These are phyloP conservation scores for Mycena haematopus DNA, from an alignment of 768 basidiomycete species.

Conservation along the genomic window DNA sequence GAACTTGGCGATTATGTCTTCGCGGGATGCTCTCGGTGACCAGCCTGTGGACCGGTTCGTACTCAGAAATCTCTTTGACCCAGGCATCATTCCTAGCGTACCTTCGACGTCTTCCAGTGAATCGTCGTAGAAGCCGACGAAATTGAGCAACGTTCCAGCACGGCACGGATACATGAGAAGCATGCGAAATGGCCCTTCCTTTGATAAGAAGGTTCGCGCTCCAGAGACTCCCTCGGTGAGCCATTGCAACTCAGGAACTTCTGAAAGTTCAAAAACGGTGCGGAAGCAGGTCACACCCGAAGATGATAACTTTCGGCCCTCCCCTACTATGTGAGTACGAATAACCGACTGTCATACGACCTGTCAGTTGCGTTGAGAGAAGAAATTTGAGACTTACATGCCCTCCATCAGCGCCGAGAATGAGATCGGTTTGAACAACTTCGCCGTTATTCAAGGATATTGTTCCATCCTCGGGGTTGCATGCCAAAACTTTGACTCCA, in stretches of 20 bases:
- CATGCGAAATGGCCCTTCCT: conserved; percentile 1
- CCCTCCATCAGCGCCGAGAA: conserved; percentile 46
- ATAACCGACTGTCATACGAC: not conserved
- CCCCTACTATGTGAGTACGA: not conserved
- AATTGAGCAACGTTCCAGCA: conserved; percentile 8
- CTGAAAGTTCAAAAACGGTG: not conserved
- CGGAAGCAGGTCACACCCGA: conserved; percentile 11
- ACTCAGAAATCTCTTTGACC: not conserved
- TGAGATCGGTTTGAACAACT: conserved; percentile 41
- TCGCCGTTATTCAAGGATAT: conserved; percentile 43
- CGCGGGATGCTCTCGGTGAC: not conserved
- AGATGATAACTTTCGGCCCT: not conserved
- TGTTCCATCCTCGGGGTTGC: conserved; percentile 35
- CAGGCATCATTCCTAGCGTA: not conserved
- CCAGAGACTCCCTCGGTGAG: not conserved
- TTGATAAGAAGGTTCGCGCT: not conserved
- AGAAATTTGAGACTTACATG: not conserved
- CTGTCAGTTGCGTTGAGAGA: not conserved
- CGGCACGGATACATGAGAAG: conserved; percentile 1
- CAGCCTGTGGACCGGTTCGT: not conserved
- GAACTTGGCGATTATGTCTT: conserved; percentile 5
- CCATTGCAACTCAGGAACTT: conserved; percentile 1
- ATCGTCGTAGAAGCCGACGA: conserved; percentile 6
- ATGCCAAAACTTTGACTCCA: conserved; percentile 13
- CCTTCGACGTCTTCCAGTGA: not conserved